Conservation (phyloP, 352 stramenopile species). For the Phytophthora melonis region DNA sequence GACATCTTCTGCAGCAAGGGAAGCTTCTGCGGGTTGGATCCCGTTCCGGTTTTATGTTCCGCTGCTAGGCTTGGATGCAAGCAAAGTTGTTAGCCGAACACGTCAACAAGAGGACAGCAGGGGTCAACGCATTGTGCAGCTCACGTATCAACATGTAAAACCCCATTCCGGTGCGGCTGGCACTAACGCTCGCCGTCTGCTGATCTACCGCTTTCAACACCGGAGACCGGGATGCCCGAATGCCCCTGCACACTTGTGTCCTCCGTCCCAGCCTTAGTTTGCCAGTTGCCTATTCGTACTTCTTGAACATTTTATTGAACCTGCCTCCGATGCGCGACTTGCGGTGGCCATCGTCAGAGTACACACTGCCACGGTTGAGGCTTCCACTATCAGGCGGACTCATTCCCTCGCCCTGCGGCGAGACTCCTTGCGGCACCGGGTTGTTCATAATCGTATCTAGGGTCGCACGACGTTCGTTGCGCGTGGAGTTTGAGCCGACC, state of each 20-base stretch:
- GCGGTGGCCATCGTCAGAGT: constrained; percentile 69
- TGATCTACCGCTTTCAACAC: constrained; percentile 18
- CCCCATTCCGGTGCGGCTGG: constrained; percentile 7
- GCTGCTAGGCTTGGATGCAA: neutral
- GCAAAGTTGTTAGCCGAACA: constrained; percentile 10
- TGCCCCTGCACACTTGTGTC: neutral
- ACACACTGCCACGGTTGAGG: constrained; percentile 58
- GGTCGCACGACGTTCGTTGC: constrained; percentile 50
- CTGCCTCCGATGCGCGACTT: constrained; percentile 87
- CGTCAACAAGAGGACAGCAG: constrained; percentile 4
- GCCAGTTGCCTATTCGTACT: constrained; percentile 56
- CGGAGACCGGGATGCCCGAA: neutral
- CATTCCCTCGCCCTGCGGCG: constrained; percentile 36
- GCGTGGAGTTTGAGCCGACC: constrained; percentile 34
- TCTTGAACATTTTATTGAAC: constrained; percentile 94
- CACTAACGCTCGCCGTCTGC: neutral
- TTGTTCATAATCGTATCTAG: constrained; percentile 68
- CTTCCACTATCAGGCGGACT: constrained; percentile 45
- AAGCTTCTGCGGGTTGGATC: neutral
- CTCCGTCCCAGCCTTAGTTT: constrained; percentile 6
- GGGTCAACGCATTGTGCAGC: constrained; percentile 11
- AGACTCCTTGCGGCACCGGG: constrained; percentile 35
- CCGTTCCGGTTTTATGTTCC: constrained; percentile 20
- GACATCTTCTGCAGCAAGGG: constrained; percentile 5
- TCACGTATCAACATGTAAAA: constrained; percentile 40